Evolutionary conservation across 495 filamentous ascomycete species (phyloP), one percentile per base, ranked within the genome.

Genomic region (Copromyces sp.): DNA sequence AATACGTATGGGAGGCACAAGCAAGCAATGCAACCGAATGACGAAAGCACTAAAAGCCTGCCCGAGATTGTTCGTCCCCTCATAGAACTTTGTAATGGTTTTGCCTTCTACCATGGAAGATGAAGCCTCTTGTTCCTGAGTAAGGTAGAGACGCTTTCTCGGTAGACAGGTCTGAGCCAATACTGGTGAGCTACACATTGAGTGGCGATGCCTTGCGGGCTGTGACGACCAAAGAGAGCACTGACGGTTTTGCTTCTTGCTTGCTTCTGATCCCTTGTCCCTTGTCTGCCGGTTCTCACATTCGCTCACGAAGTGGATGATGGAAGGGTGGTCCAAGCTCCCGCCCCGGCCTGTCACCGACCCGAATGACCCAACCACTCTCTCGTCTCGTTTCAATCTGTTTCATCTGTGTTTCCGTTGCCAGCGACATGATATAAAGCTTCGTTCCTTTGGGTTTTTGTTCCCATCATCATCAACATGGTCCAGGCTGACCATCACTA

Each of bases 141-240:
- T n/a, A n/a, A n/a, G n/a, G n/a, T 65, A 8, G 53, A 65, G 53
- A 35, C 68, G 68, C 40, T 69, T 73, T 68, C 53, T 37, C 29
- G 12, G 20, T 61, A 74, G 53, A 74, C 80, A 79, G 81, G 74
- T 77, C 80, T 74, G 76, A 82, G 75, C 73, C n/a, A n/a, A n/a
- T n/a, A n/a, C n/a, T n/a, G n/a, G n/a, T n/a, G n/a, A n/a, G n/a
- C n/a, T n/a, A 70, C 68, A 71, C 11, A 61, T 9, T 70, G 74
- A 75, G 45, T 73, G 47, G 47, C 29, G 4, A 17, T 9, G 7
- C 12, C n/a, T n/a, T n/a, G n/a, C 24, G 53, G 53, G 72, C 72
- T 40, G 77, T 86, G 82, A 82, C 74, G 83, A 84, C 78, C 80
- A 86, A 85, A 86, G 85, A 86, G 85, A 86, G 85, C 84, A 77